Evolutionary conservation across 148 eudicot species (phyloP).

Genomic region (Camellia lanceoleosa): DNA sequence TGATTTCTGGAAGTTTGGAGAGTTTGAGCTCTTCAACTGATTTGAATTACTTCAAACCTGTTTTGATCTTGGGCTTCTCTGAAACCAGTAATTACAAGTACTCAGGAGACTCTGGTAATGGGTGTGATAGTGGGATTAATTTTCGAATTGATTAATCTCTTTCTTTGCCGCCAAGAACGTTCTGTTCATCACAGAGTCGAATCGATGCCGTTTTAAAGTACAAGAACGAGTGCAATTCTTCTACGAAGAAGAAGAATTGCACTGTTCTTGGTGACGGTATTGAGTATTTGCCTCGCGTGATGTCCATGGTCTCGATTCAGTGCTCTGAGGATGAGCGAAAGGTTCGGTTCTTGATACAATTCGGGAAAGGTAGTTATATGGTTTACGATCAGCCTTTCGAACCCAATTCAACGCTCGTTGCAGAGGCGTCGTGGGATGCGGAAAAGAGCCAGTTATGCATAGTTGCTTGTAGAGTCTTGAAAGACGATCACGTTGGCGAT

Average conservation of each 20-base stretch:
- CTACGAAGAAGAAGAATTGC: conserved; percentile 12
- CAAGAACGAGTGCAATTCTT: too few species aligned
- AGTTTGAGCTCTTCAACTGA: conserved; percentile 19
- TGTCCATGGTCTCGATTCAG: conserved; percentile 12
- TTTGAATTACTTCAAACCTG: conserved; percentile 20
- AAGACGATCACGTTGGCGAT: conserved; percentile 17
- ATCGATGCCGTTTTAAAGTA: conserved; percentile 1
- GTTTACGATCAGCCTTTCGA: background rate
- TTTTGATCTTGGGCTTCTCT: conserved; percentile 3
- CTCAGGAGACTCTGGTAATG: conserved; percentile 11
- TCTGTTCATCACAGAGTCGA: conserved; percentile 2
- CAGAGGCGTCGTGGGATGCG: conserved; percentile 23
- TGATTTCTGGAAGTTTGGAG: conserved; percentile 21
- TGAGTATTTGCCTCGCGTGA: conserved; percentile 7
- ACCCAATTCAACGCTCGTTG: conserved; percentile 15
- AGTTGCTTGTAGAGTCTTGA: conserved; percentile 17
- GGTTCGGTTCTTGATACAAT: background rate
- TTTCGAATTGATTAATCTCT: background rate
- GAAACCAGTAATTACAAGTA: conserved; percentile 14
- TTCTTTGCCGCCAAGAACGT: background rate
- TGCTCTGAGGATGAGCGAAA: conserved; percentile 18
- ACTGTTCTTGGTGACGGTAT: conserved; percentile 1
- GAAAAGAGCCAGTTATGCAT: conserved; percentile 13
- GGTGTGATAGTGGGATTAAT: conserved; percentile 4
- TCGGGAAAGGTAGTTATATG: conserved; percentile 5